These are phyloP conservation scores for Diaporthe helianthi DNA, from an alignment of 2,329 filamentous ascomycete species.

Conservation along the genomic window DNA sequence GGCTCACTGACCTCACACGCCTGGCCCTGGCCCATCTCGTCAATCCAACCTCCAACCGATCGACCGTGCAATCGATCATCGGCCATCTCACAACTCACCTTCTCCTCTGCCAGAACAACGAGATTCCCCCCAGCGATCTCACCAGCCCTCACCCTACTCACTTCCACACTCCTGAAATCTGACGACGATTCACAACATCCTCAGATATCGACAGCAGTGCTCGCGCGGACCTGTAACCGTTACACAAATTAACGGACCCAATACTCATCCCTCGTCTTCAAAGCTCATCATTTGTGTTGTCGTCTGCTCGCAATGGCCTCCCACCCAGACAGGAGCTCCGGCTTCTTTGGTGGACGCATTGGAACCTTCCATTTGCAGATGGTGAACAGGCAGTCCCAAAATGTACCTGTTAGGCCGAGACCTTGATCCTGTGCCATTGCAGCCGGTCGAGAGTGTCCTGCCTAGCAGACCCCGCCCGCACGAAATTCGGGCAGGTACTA, in stretches of 20 bases:
- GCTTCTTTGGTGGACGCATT: neutral
- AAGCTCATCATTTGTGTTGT: neutral
- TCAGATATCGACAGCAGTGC: neutral
- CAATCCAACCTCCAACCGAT: constrained; percentile 15
- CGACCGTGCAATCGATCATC: constrained; percentile 9
- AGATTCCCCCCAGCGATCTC: neutral
- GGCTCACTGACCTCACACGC: constrained; percentile 5
- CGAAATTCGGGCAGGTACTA: neutral
- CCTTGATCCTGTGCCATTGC: neutral
- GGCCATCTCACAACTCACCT: neutral
- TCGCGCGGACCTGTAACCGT: neutral
- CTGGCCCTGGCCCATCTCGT: neutral
- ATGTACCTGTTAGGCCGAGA: constrained; percentile 5
- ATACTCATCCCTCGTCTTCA: neutral
- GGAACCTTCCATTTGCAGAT: neutral
- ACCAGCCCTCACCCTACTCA: neutral
- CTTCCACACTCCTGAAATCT: neutral
- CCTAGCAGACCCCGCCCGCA: constrained; percentile 24
- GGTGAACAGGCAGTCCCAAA: neutral
- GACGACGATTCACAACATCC: neutral
- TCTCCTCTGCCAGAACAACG: constrained; percentile 15
- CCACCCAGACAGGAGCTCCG: neutral
- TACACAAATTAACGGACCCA: neutral
- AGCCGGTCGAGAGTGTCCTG: neutral
- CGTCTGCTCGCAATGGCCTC: constrained; percentile 11